These are phyloP conservation scores for Taiwanofungus camphoratus DNA, from an alignment of 1,284 basidiomycete genomes.

Conservation along the genomic window DNA sequence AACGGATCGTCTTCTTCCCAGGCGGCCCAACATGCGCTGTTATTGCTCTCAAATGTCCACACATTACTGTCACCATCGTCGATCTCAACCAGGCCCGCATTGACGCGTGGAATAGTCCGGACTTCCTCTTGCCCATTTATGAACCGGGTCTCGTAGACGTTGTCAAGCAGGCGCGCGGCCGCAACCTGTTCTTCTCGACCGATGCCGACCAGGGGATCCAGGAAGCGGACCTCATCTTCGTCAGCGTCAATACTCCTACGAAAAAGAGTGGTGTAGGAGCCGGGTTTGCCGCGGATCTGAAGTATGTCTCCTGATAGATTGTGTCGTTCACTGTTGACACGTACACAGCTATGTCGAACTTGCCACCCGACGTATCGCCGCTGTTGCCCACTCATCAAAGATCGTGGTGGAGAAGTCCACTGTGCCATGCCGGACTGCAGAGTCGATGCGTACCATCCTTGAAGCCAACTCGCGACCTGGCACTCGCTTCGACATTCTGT, in stretches of 20 bases:
- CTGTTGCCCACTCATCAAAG: conserved; percentile 86
- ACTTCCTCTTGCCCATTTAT: conserved; percentile 85
- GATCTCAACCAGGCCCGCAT: conserved; percentile 94
- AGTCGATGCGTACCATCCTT: conserved; percentile 98
- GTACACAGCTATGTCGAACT: conserved; percentile 84
- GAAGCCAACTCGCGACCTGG: conserved; percentile 94
- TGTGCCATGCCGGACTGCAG: conserved; percentile 96
- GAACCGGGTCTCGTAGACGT: conserved; percentile 97
- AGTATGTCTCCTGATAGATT: conserved; percentile 43
- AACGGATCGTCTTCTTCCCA: conserved; percentile 26
- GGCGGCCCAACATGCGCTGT: conserved; percentile 94
- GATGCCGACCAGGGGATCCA: conserved; percentile 91
- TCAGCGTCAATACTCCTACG: conserved; percentile 95
- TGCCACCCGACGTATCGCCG: conserved; percentile 93
- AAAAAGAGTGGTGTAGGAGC: conserved; percentile 98
- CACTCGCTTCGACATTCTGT: conserved; percentile 95
- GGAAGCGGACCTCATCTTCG: conserved; percentile 90
- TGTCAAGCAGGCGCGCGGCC: conserved; percentile 82
- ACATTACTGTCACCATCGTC: conserved; percentile 95
- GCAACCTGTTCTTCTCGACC: conserved; percentile 96
- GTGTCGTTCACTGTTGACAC: conserved; percentile 4
- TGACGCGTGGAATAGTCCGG: conserved; percentile 89
- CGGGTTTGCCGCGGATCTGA: conserved; percentile 96
- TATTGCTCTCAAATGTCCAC: conserved; percentile 91
- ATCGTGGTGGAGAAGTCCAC: conserved; percentile 99